Base-by-base conservation (phyloP, 2,329 filamentous ascomycete genomes). In the Ophiostoma sp. region DNA sequence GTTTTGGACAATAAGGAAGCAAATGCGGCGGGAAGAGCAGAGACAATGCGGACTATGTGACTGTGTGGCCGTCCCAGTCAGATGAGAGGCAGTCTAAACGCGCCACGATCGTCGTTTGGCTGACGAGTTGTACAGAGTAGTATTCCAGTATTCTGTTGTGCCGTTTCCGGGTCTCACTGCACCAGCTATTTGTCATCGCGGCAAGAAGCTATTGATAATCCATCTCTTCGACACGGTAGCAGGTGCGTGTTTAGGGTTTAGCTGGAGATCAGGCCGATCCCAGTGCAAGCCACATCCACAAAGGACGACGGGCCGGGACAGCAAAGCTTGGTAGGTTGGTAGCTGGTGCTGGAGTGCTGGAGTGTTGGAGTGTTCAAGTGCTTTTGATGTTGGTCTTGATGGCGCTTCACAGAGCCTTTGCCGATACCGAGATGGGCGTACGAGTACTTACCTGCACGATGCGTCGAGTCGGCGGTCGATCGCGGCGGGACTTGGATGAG, bases 221-320 rank as follows among this genome's bases (percentile, higher is more conserved):
- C 27, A 27, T 27, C 27, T 27, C 27, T 27, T 27, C 27, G 27
- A 27, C 27, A 27, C 27, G 2, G 27, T 27, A 27, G 27, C 27
- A 27, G 27, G 49, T 55, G n/a, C 49, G 5, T 27, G 49, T 11
- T 27, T 55, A 27, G n/a, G 27, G 49, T 27, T 55, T 55, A 55
- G 49, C 49, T 55, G 18, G 49, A 55, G 49, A 55, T 55, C 49
- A 55, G 12, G 49, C 49, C 49, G 49, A 55, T 55, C n/a, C 27
- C 49, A 55, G 14, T 16, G 49, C 49, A 55, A 55, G 49, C 49
- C 49, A 55, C 49, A 55, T 55, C 49, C 11, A 52, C 49, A 55
- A 45, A 52, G 18, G 7, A 52, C n/a, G n/a, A 52, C 47, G 47
- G n/a, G 47, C n/a, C 16, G 47, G 47, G 47, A 52, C n/a, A 52